Conservation (phyloP, 2,329 filamentous ascomycete genomes). For the Fusarium buharicum region DNA sequence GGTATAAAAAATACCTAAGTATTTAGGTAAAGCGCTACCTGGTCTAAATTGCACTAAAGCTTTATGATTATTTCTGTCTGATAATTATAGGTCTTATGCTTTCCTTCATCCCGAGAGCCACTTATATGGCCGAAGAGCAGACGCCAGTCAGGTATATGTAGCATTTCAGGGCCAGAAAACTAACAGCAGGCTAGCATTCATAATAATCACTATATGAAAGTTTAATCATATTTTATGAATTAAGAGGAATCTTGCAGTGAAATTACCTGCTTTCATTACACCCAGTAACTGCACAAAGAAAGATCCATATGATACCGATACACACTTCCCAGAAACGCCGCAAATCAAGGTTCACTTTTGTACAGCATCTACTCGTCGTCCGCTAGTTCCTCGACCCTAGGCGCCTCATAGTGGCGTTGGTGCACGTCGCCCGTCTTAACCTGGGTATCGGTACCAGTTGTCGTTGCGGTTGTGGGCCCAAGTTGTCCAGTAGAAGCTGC, state of each 20-base stretch:
- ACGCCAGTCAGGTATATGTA: too few relatives aligned
- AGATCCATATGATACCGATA: slow-evolving; percentile 38
- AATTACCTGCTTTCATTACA: slow-evolving; percentile 28
- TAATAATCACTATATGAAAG: neutral
- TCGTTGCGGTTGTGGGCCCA: slow-evolving; percentile 63
- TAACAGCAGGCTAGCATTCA: too few relatives aligned
- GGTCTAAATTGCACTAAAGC: too few relatives aligned
- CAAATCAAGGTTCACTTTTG: slow-evolving; percentile 24
- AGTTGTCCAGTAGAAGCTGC: slow-evolving; percentile 64
- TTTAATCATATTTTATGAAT: neutral
- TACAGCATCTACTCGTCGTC: slow-evolving; percentile 57
- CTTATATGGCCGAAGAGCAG: too few relatives aligned
- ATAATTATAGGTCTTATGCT: too few relatives aligned
- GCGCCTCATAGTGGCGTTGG: slow-evolving; percentile 60
- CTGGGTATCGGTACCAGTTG: slow-evolving; percentile 66
- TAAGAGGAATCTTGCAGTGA: neutral
- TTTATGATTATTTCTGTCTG: too few relatives aligned
- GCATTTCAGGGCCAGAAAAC: too few relatives aligned
- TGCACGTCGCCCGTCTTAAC: slow-evolving; percentile 57
- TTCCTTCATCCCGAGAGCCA: too few relatives aligned
- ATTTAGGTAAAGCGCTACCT: too few relatives aligned
- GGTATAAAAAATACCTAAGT: too few relatives aligned
- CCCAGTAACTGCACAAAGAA: slow-evolving; percentile 24
- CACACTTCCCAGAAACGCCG: slow-evolving; percentile 44
- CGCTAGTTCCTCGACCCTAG: slow-evolving; percentile 63